Conservation (phyloP, 2,329 filamentous ascomycete genomes). For the Bertia moriformis region DNA sequence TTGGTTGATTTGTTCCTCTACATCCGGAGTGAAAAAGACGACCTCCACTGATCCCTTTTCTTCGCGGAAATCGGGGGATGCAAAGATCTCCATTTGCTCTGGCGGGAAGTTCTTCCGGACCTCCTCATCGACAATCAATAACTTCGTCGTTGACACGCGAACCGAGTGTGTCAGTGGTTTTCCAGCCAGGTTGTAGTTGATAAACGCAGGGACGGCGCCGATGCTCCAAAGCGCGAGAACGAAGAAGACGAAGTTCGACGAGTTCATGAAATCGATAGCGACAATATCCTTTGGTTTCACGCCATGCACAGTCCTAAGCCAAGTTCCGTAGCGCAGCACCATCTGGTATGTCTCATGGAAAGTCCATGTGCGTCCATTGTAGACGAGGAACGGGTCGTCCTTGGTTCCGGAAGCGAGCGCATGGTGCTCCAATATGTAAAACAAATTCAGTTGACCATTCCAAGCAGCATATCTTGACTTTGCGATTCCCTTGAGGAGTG, state of each 20-base stretch:
- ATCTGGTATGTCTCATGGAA: slow-evolving; percentile 64
- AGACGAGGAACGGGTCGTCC: slow-evolving; percentile 46
- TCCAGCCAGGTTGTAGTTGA: slow-evolving; percentile 72
- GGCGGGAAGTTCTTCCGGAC: slow-evolving; percentile 36
- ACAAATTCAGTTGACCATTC: slow-evolving; percentile 51
- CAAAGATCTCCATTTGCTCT: slow-evolving; percentile 33
- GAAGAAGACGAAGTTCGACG: slow-evolving; percentile 60
- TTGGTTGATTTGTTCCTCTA: slow-evolving; percentile 36
- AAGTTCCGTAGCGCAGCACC: slow-evolving; percentile 59
- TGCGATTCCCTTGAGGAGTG: slow-evolving; percentile 28
- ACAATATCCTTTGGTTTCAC: slow-evolving; percentile 63
- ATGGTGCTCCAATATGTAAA: slow-evolving; percentile 59
- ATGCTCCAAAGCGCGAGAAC: slow-evolving; percentile 70
- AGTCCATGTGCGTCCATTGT: slow-evolving; percentile 54
- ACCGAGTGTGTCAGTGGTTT: slow-evolving; percentile 63
- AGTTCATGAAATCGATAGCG: slow-evolving; percentile 70
- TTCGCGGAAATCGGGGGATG: slow-evolving; percentile 37
- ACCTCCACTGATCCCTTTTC: slow-evolving; percentile 37
- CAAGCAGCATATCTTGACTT: slow-evolving; percentile 30
- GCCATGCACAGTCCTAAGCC: slow-evolving; percentile 50
- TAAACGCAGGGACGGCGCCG: slow-evolving; percentile 69
- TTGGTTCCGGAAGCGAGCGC: slow-evolving; percentile 29
- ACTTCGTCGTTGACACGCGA: slow-evolving; percentile 45
- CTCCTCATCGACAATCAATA: slow-evolving; percentile 56
- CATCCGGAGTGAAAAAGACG: slow-evolving; percentile 42